Base-by-base conservation (phyloP, 164 flowering plant species). In the Santalum album region DNA sequence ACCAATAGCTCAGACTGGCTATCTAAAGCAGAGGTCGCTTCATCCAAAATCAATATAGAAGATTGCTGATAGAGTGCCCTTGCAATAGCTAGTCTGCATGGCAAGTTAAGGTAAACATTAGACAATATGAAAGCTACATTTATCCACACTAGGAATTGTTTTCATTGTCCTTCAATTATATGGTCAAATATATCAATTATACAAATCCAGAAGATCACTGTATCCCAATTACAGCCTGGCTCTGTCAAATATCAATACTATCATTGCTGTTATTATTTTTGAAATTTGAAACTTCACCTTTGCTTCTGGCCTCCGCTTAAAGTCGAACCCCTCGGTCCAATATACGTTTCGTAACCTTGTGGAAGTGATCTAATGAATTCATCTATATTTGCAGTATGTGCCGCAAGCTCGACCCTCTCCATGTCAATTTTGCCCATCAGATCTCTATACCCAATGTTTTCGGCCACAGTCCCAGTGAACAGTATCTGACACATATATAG, bases 301-400 rank as follows among this genome's bases (percentile, higher is more conserved):
- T 94, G 99, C 82, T 73, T 90, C 65, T 94, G 96, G 26, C 99
- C 99, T 50, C 99, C 99, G 62, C 99, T 94, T 62, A 94, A 70
- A 62, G 60, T 67, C 52, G 92, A 83, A 39, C 97, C 97, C 69
- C 92, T 73, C 24, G 85, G 92, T 43, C 99, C 99, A 65, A 94
- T 77, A 49, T 76, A 68, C 24, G 89, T 87, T 24, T 69, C 56
- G 56, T 87, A 94, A 14, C 83, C 81, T 47, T 75, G 69, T 24
- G 97, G 75, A 61, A 94, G 90, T 25, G 50, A 62, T 67, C 65
- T 68, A 54, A 90, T 84, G 69, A 94, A 94, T 53, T 81, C 96
- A 69, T 90, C 92, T 6, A 95, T 95, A 78, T 87, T 82, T 61
- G 97, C 99, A 53, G 72, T 70, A 67, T 51, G 68, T 53, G 97